Evolutionary conservation across 2,329 filamentous ascomycete species (phyloP).

Genomic region (Cryphonectria naterciae): DNA sequence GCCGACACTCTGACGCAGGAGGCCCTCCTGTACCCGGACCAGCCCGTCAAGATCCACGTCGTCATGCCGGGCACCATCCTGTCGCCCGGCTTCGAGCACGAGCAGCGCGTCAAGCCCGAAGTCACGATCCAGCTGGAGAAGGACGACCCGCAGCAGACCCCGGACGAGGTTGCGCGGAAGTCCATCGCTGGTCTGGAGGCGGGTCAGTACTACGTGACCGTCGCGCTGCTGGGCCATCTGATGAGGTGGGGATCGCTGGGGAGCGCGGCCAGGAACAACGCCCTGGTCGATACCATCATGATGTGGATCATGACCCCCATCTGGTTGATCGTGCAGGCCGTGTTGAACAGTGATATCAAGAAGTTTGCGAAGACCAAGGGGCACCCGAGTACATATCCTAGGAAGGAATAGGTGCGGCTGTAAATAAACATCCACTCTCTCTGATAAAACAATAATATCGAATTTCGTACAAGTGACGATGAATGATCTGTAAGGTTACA

Average conservation of each 20-base stretch:
- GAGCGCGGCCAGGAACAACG: conserved; percentile 61
- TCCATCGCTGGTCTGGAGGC: conserved; percentile 76
- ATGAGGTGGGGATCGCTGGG: conserved; percentile 69
- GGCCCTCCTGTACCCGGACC: conserved; percentile 79
- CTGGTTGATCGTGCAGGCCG: conserved; percentile 61
- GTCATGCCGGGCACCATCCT: conserved; percentile 85
- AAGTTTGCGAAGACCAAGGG: conserved; percentile 62
- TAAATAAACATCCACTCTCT: neutral
- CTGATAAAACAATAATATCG: neutral
- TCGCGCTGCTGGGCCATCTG: conserved; percentile 70
- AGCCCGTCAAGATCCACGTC: conserved; percentile 73
- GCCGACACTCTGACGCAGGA: conserved; percentile 86
- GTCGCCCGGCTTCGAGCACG: conserved; percentile 73
- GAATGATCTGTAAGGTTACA: neutral
- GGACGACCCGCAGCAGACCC: conserved; percentile 77
- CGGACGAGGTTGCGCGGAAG: conserved; percentile 73
- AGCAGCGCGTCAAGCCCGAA: conserved; percentile 78
- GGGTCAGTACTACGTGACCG: conserved; percentile 79
- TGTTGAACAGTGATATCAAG: conserved; percentile 61
- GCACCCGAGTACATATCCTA: conserved; percentile 56
- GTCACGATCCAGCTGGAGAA: conserved; percentile 81
- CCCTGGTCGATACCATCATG: conserved; percentile 62
- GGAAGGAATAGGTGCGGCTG: conserved; percentile 33
- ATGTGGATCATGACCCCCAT: conserved; percentile 57
- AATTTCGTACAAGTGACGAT: neutral